These are phyloP conservation scores for Colletotrichum australisinense DNA, from an alignment of 2,329 filamentous ascomycete species.

Conservation along the genomic window DNA sequence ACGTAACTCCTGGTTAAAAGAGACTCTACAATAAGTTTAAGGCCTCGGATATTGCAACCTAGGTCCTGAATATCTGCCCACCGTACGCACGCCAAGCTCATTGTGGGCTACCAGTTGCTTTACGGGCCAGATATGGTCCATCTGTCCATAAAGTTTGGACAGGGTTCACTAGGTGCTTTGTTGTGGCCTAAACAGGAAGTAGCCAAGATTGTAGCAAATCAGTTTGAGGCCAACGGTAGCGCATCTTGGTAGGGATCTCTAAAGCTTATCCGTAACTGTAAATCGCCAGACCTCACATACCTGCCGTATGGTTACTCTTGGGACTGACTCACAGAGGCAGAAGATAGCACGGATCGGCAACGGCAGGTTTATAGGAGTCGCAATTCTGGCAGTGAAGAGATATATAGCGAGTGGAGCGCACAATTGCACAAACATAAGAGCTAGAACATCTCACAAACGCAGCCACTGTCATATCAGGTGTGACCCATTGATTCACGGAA, in stretches of 20 bases:
- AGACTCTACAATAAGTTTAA: background rate
- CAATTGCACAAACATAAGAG: no score
- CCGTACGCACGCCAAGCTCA: background rate
- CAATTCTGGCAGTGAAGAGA: no score
- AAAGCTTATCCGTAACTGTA: background rate
- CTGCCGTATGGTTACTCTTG: no score
- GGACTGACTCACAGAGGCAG: no score
- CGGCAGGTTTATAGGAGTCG: no score
- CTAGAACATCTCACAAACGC: no score
- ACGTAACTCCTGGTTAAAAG: background rate
- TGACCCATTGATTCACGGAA: no score
- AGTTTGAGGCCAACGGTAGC: background rate
- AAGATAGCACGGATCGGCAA: no score
- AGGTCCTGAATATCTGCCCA: background rate
- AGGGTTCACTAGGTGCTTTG: background rate
- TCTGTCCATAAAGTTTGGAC: background rate
- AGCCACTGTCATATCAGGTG: no score
- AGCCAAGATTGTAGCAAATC: background rate
- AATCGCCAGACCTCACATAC: no score
- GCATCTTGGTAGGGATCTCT: background rate
- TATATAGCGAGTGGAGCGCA: no score
- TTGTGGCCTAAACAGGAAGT: background rate
- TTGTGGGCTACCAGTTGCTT: background rate
- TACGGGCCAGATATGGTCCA: no score
- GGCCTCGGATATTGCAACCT: background rate